phyloP scores from a whole-genome alignment of 2,329 filamentous ascomycete genomes.

The Paradendryphiella salina region DNA sequence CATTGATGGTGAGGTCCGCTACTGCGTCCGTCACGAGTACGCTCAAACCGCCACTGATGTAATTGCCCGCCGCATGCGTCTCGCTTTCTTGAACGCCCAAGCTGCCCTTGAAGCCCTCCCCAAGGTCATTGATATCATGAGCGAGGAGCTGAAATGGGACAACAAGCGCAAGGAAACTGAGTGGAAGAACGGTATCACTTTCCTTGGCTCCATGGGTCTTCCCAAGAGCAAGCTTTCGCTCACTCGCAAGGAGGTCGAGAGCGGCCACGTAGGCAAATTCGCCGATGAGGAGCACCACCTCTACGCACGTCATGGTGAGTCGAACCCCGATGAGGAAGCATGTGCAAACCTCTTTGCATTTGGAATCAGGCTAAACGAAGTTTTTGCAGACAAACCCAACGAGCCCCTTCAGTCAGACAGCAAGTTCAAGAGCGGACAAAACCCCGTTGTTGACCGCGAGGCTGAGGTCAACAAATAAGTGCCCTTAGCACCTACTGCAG shows the following conservation, averaged over 20 bases:
- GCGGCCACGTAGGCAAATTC: slow-evolving; percentile 51
- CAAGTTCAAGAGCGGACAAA: slow-evolving; percentile 50
- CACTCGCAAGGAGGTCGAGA: slow-evolving; percentile 62
- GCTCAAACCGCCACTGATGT: slow-evolving; percentile 90
- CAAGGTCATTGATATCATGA: slow-evolving; percentile 85
- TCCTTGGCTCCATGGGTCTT: slow-evolving; percentile 65
- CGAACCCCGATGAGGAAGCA: slow-evolving; percentile 10
- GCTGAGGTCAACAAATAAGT: slow-evolving; percentile 56
- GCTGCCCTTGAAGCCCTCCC: slow-evolving; percentile 86
- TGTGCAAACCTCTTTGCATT: slow-evolving; percentile 30
- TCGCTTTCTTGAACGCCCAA: slow-evolving; percentile 91
- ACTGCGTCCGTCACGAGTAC: slow-evolving; percentile 86
- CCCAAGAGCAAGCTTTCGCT: slow-evolving; percentile 59
- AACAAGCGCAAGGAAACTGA: slow-evolving; percentile 71
- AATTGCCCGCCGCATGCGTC: slow-evolving; percentile 77
- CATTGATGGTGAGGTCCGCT: slow-evolving; percentile 87
- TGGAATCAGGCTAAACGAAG: slow-evolving; percentile 29
- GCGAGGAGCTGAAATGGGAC: slow-evolving; percentile 79
- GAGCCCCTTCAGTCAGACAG: slow-evolving; percentile 58
- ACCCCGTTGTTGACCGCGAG: slow-evolving; percentile 51
- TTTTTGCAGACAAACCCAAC: slow-evolving; percentile 55
- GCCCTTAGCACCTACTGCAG: neutral
- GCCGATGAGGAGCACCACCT: slow-evolving; percentile 54
- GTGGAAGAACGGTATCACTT: slow-evolving; percentile 71
- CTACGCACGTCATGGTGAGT: slow-evolving; percentile 56